These are phyloP conservation scores for Suhomyces pyralidae DNA, from an alignment of 805 yeast species.

Conservation along the genomic window DNA sequence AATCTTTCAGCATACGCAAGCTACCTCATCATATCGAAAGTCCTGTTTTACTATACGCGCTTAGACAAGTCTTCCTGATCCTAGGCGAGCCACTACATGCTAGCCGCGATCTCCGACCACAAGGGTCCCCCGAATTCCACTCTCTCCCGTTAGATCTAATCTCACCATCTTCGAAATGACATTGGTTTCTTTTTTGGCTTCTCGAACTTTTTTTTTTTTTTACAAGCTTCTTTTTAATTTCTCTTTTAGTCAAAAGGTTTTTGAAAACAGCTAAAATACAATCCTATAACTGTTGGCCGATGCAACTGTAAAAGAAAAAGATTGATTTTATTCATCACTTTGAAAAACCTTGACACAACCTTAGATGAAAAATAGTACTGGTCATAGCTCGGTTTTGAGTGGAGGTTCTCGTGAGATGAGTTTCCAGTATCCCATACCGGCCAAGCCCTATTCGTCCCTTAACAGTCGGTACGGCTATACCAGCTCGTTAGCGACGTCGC, in stretches of 20 bases:
- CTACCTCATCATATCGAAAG: not conserved
- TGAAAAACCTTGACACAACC: not conserved
- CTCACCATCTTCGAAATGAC: not conserved
- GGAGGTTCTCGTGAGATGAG: not conserved
- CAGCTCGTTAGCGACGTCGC: not conserved
- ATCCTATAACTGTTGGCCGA: not conserved
- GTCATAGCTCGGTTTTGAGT: not conserved
- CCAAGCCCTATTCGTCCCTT: constrained; percentile 7
- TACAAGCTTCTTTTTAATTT: constrained; percentile 1
- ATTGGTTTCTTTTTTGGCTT: constrained; percentile 4
- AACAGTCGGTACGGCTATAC: constrained; percentile 6
- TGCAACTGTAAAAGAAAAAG: not conserved
- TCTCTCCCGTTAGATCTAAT: not conserved
- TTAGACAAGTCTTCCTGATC: not conserved
- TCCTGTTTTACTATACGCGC: too few relatives aligned
- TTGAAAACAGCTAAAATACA: not conserved
- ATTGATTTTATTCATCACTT: not conserved
- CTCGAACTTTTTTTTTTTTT: constrained; percentile 4
- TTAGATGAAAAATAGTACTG: not conserved
- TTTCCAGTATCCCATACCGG: constrained; percentile 9
- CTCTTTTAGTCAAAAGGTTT: not conserved
- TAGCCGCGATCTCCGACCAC: not conserved
- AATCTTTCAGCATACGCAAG: not conserved
- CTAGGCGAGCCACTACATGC: not conserved
- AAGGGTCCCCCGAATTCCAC: not conserved